Percentiles rank a stretch among this genome's conserved stretches.
These are phyloP conservation scores for Mucor irregularis DNA, from an alignment of 371 early-diverging fungal genomes.

Conservation along the genomic window DNA sequence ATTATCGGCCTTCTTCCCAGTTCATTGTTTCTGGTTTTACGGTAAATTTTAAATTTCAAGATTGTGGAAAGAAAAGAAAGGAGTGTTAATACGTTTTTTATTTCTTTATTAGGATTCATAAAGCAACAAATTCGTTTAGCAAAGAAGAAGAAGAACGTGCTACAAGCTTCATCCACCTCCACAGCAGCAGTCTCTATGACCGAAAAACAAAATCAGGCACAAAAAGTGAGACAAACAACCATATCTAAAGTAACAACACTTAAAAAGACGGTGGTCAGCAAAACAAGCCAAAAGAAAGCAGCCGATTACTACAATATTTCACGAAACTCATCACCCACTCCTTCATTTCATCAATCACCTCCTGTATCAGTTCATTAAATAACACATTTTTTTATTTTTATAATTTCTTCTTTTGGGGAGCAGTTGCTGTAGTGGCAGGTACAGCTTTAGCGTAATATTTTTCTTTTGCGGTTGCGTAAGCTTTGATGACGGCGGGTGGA, in stretches of 20 bases:
- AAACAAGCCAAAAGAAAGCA: too few species aligned
- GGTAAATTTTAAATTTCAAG: conserved; percentile 21
- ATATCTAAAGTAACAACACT: background rate
- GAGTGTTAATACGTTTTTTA: background rate
- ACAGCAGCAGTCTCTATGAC: too few species aligned
- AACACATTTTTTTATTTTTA: background rate
- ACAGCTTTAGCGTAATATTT: background rate
- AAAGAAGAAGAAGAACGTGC: background rate
- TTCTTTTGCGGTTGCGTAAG: conserved; percentile 15
- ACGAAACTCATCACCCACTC: background rate
- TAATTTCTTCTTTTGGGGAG: background rate
- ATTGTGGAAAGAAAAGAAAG: background rate
- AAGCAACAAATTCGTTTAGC: conserved; percentile 24
- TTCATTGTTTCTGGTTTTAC: conserved; percentile 52
- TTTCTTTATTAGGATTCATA: conserved; percentile 25
- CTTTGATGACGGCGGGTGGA: conserved; percentile 22
- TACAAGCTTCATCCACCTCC: background rate
- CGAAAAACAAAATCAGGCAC: background rate
- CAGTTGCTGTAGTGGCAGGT: background rate
- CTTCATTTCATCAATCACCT: conserved; percentile 17
- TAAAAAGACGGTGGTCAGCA: conserved; percentile 5
- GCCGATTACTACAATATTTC: too few species aligned
- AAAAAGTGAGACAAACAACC: background rate
- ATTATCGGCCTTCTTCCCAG: conserved; percentile 31
- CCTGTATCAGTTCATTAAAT: conserved; percentile 24